Evolutionary conservation across 306 rosid genomes (phyloP).

Genomic region (Sechiopsis laciniata): DNA sequence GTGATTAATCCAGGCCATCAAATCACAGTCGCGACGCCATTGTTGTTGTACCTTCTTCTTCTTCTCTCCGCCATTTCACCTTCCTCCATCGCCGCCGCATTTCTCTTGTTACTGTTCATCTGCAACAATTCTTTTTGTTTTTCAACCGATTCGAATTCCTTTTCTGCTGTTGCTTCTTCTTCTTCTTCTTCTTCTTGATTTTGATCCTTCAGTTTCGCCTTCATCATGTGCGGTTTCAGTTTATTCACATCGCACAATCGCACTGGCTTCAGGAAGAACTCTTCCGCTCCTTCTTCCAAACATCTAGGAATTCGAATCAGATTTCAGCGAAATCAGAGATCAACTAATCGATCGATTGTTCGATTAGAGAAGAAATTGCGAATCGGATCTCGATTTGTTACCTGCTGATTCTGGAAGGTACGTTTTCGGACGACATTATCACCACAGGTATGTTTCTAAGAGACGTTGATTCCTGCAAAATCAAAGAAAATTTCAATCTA

Average conservation of each 20-base stretch:
- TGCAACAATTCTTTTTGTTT: not conserved
- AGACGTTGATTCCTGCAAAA: slow-evolving; percentile 73
- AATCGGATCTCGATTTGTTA: slow-evolving; percentile 19
- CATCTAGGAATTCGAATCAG: slow-evolving; percentile 8
- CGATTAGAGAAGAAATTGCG: not conserved
- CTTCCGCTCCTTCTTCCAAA: slow-evolving; percentile 22
- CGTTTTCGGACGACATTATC: slow-evolving; percentile 91
- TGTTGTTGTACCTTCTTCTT: not conserved
- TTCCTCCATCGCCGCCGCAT: not conserved
- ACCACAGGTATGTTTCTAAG: slow-evolving; percentile 85
- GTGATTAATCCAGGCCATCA: not conserved
- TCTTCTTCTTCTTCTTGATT: not conserved
- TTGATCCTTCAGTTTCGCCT: slow-evolving; percentile 27
- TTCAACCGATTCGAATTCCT: not conserved
- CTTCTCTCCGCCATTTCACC: not conserved
- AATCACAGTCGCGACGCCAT: slow-evolving; percentile 14
- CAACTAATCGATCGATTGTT: not conserved
- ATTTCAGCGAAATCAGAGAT: not conserved
- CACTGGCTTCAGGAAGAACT: slow-evolving; percentile 20
- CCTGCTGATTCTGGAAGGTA: slow-evolving; percentile 83
- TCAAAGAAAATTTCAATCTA: not conserved
- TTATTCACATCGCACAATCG: slow-evolving; percentile 16
- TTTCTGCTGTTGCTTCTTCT: not conserved
- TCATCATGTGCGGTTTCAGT: slow-evolving; percentile 19
- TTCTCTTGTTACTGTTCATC: not conserved